Evolutionary conservation across 805 yeast species (phyloP).

Genomic region (Komagataella pastoris): DNA sequence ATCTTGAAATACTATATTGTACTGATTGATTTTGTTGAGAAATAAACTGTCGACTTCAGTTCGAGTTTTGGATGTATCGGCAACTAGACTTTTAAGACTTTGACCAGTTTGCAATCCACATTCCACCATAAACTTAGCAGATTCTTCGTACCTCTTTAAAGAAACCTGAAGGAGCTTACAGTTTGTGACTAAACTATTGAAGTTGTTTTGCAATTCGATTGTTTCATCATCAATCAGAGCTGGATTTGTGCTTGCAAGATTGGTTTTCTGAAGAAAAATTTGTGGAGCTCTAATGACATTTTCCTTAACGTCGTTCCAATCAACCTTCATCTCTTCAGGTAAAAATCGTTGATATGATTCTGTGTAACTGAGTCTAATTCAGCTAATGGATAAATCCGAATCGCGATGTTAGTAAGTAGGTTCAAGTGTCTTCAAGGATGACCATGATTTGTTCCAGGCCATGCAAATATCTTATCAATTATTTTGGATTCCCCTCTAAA

Average conservation of each 20-base stretch:
- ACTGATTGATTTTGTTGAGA: background rate
- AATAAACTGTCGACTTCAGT: background rate
- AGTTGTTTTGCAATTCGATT: background rate
- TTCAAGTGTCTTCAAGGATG: slow-evolving; percentile 26
- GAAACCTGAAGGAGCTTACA: background rate
- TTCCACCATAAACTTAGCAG: background rate
- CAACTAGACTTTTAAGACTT: background rate
- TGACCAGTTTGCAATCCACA: background rate
- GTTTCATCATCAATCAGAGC: background rate
- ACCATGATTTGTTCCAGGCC: slow-evolving; percentile 62
- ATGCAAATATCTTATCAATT: slow-evolving; percentile 26
- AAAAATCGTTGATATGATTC: background rate
- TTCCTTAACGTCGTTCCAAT: slow-evolving; percentile 1
- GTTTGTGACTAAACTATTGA: background rate
- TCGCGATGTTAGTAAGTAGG: background rate
- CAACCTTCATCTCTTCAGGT: background rate
- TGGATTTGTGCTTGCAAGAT: background rate
- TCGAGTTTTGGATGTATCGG: background rate
- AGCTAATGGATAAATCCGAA: too few relatives aligned
- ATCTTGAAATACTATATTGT: slow-evolving; percentile 1
- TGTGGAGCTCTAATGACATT: background rate
- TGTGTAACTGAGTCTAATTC: background rate
- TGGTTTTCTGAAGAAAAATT: background rate
- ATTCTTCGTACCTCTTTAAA: background rate
- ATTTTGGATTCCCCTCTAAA: slow-evolving; percentile 5